Conservation (phyloP, 768 basidiomycete genomes). For the Boletus reticulatus region DNA sequence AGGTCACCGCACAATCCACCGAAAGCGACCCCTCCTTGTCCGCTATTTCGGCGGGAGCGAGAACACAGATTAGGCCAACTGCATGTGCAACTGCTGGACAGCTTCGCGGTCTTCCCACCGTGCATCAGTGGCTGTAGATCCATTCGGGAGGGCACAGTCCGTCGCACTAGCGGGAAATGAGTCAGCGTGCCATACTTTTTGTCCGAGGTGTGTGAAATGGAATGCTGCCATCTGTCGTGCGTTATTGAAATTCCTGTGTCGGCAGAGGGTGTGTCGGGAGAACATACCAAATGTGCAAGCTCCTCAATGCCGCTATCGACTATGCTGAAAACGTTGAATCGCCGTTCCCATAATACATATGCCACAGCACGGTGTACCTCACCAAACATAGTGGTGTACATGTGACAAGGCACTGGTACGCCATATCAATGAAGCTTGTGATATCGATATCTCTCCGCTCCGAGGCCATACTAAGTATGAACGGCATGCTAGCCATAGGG, state of each 20-base stretch:
- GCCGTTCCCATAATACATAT: neutral
- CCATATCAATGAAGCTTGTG: neutral
- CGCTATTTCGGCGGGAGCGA: neutral
- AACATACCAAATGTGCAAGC: neutral
- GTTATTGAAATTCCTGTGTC: neutral
- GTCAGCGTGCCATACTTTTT: neutral
- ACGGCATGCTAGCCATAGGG: neutral
- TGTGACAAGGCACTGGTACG: too few relatives aligned
- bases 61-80: neutral
- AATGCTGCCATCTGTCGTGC: neutral
- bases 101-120: neutral
- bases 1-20: neutral
- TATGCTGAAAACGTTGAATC: neutral
- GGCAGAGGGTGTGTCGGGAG: neutral
- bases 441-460: neutral
- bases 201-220: neutral
- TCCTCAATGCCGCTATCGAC: neutral
- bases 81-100: slow-evolving; percentile 1
- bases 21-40: neutral
- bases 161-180: neutral
- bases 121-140: slow-evolving; percentile 7
- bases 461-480: neutral
- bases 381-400: neutral
- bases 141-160: neutral
- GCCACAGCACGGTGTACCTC: neutral